Conservation (phyloP, 2,329 filamentous ascomycete genomes). For the Aspergillus neoniger region DNA sequence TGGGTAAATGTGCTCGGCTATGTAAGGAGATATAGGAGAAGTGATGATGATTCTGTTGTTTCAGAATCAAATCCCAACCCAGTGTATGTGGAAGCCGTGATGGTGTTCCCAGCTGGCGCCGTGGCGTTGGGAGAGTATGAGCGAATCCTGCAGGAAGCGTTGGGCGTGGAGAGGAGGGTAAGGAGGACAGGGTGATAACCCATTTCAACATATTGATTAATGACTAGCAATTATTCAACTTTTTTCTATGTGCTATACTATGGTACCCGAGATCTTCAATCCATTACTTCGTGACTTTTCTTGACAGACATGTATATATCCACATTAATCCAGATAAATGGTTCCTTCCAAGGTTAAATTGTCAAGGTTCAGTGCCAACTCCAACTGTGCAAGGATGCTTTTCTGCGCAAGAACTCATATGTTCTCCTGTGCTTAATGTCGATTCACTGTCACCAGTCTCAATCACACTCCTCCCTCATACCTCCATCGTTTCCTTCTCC, state of each 20-base stretch:
- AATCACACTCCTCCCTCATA: not conserved
- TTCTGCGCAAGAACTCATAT: slow-evolving; percentile 2
- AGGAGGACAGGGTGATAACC: slow-evolving; percentile 7
- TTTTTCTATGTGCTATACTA: not conserved
- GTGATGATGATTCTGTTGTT: not conserved
- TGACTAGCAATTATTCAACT: not conserved
- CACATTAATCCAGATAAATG: slow-evolving; percentile 5
- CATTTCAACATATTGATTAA: not conserved
- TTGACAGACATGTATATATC: not conserved
- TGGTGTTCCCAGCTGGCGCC: slow-evolving; percentile 75
- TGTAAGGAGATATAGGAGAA: slow-evolving; percentile 42
- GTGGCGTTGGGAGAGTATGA: slow-evolving; percentile 74
- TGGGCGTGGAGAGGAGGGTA: slow-evolving; percentile 37
- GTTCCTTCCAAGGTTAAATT: not conserved
- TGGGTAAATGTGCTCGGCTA: slow-evolving; percentile 93
- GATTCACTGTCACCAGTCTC: too few relatives aligned
- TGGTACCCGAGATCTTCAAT: not conserved
- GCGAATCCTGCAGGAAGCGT: slow-evolving; percentile 50
- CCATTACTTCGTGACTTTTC: not conserved
- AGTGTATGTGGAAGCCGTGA: slow-evolving; percentile 68
- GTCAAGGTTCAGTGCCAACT: too few relatives aligned
- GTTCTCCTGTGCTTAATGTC: not conserved
- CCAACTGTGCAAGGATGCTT: slow-evolving; percentile 14
- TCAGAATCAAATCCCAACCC: slow-evolving; percentile 30
- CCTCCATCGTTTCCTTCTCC: slow-evolving; percentile 24